These are phyloP conservation scores for Podaxis rugospora DNA, from an alignment of 768 basidiomycete species.

Conservation along the genomic window DNA sequence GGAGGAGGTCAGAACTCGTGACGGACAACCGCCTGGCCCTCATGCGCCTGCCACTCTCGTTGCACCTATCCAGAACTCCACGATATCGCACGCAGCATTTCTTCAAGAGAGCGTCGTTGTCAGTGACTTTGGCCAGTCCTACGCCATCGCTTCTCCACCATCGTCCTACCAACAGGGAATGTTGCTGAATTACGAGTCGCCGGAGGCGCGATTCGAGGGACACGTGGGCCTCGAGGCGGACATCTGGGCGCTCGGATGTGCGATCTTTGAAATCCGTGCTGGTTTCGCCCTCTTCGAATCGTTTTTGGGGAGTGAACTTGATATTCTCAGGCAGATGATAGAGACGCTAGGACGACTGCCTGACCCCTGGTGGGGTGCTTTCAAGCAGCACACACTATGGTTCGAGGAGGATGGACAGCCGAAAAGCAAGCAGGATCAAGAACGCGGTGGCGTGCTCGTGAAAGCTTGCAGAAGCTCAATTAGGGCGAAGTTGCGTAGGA, in stretches of 20 bases:
- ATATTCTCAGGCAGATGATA: conserved; percentile 21
- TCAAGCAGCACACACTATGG: conserved; percentile 14
- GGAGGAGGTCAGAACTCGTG: not conserved
- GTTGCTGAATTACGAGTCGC: conserved; percentile 27
- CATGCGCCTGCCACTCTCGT: conserved; percentile 26
- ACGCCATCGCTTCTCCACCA: conserved; percentile 19
- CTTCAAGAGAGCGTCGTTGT: conserved; percentile 28
- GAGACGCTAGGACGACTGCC: conserved; percentile 26
- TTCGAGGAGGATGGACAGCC: conserved; percentile 33
- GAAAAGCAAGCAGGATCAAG: conserved; percentile 22
- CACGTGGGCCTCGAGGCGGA: conserved; percentile 24
- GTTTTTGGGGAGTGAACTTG: conserved; percentile 21
- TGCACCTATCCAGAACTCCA: conserved; percentile 21
- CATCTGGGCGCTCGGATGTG: conserved; percentile 37
- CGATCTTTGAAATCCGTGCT: conserved; percentile 38
- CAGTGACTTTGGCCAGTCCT: conserved; percentile 37
- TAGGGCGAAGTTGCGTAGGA: conserved; percentile 19
- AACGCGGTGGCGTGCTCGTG: conserved; percentile 16
- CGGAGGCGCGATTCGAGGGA: conserved; percentile 32
- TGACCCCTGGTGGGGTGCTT: not conserved
- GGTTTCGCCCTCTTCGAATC: conserved; percentile 36
- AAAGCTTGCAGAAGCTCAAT: not conserved
- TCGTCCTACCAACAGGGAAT: conserved; percentile 26
- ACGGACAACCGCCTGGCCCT: conserved; percentile 20
- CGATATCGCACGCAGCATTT: conserved; percentile 14